Evolutionary conservation across 2,329 filamentous ascomycete species (phyloP).

Genomic region (Fusarium verrucosum): DNA sequence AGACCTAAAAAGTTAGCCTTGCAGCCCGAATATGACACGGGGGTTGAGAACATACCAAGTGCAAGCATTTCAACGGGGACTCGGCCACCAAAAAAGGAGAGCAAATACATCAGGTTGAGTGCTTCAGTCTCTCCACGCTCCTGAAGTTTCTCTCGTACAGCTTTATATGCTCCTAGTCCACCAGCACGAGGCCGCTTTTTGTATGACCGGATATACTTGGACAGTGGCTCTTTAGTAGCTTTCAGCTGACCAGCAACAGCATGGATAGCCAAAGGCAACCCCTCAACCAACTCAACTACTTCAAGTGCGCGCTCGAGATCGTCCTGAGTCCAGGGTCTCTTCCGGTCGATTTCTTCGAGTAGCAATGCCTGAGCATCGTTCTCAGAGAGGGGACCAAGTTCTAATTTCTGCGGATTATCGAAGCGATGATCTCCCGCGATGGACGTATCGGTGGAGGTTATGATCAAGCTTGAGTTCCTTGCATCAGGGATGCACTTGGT

Average conservation of each 20-base stretch:
- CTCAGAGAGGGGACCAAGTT: conserved; percentile 32
- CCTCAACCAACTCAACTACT: conserved; percentile 33
- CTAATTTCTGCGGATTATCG: conserved; percentile 37
- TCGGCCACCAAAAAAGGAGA: conserved; percentile 39
- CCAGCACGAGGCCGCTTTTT: conserved; percentile 34
- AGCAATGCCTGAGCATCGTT: conserved; percentile 31
- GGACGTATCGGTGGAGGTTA: conserved; percentile 41
- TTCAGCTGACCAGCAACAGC: conserved; percentile 35
- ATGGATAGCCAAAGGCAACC: conserved; percentile 36
- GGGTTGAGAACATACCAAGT: conserved; percentile 22
- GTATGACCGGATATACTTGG: conserved; percentile 41
- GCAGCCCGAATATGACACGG: not conserved
- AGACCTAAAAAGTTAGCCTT: conserved; percentile 21
- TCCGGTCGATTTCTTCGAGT: conserved; percentile 39
- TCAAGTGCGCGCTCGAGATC: conserved; percentile 34
- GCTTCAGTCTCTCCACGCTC: conserved; percentile 39
- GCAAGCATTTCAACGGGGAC: conserved; percentile 40
- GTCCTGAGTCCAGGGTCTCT: conserved; percentile 36
- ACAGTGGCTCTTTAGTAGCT: conserved; percentile 37
- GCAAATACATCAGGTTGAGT: conserved; percentile 40
- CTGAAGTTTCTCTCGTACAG: conserved; percentile 35
- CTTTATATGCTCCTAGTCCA: conserved; percentile 37
- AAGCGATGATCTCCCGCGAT: conserved; percentile 39
- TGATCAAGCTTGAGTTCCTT: conserved; percentile 37
- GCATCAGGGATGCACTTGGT: conserved; percentile 34